These are phyloP conservation scores for Castanea sativa DNA, from an alignment of 306 rosid species.

Conservation along the genomic window DNA sequence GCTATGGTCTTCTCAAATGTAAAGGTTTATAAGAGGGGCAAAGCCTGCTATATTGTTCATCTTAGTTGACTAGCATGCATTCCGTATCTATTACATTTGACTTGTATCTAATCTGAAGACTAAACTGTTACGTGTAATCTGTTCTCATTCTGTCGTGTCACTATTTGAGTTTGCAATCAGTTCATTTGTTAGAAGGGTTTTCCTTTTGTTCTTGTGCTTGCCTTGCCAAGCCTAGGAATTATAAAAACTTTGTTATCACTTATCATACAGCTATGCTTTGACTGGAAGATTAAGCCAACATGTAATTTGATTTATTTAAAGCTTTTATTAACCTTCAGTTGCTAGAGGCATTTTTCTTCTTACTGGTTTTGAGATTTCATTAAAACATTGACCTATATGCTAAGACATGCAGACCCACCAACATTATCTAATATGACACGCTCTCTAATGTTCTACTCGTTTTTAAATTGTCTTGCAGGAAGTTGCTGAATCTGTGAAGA, in stretches of 20 bases:
- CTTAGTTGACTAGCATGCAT: neutral
- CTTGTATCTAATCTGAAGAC: neutral
- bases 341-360: neutral
- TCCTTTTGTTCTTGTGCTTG: neutral
- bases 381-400: neutral
- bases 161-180: neutral
- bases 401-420: neutral
- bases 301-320: neutral
- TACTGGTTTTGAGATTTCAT: neutral
- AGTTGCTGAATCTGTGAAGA: slow-evolving; percentile 83
- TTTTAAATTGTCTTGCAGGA: slow-evolving; percentile 56
- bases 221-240: neutral
- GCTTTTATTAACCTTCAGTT: neutral
- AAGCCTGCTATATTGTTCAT: neutral
- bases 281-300: neutral
- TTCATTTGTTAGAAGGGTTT: neutral
- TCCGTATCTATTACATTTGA: neutral
- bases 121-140: neutral
- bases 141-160: neutral
- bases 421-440: neutral
- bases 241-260: neutral
- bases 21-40: neutral
- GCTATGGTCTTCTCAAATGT: neutral
- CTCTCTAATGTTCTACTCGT: slow-evolving; percentile 11
- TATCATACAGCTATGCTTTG: neutral